Conservation (phyloP, 2,329 filamentous ascomycete species). For the Aspergillaceae sp. region DNA sequence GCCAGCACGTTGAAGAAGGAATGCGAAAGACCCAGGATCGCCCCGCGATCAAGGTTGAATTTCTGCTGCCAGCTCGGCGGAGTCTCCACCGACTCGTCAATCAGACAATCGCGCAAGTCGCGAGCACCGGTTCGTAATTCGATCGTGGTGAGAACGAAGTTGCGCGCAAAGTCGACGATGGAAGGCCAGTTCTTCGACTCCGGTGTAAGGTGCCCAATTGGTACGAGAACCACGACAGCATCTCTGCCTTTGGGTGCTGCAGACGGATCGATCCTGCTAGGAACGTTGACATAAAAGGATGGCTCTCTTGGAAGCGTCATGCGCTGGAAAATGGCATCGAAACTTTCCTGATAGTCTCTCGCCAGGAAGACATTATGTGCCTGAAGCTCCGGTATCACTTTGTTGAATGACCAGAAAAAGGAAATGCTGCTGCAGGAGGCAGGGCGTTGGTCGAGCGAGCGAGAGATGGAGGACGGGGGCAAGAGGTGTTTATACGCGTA, state of each 20-base stretch:
- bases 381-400: constrained; percentile 52
- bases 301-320: constrained; percentile 59
- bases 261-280: constrained; percentile 57
- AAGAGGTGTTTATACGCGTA: constrained; percentile 67
- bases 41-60: constrained; percentile 68
- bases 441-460: constrained; percentile 30
- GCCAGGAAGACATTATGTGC: constrained; percentile 73
- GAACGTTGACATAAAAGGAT: constrained; percentile 70
- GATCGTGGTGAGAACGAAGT: constrained; percentile 54
- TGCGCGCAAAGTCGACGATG: constrained; percentile 42
- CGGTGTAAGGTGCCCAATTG: constrained; percentile 66
- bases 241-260: constrained; percentile 60
- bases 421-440: constrained; percentile 65
- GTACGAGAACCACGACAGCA: constrained; percentile 60
- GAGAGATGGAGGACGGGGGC: constrained; percentile 35
- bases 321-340: constrained; percentile 65
- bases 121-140: constrained; percentile 50
- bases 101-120: constrained; percentile 41
- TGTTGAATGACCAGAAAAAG: constrained; percentile 53
- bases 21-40: constrained; percentile 63
- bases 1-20: constrained; percentile 51
- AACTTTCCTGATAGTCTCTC: constrained; percentile 62
- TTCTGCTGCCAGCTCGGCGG: constrained; percentile 55
- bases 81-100: constrained; percentile 58
- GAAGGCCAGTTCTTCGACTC: no score